Percentiles rank a stretch among this genome's conserved stretches.
phyloP scores from a whole-genome alignment of 2,329 filamentous ascomycete genomes.

The Canariomyces notabilis region DNA sequence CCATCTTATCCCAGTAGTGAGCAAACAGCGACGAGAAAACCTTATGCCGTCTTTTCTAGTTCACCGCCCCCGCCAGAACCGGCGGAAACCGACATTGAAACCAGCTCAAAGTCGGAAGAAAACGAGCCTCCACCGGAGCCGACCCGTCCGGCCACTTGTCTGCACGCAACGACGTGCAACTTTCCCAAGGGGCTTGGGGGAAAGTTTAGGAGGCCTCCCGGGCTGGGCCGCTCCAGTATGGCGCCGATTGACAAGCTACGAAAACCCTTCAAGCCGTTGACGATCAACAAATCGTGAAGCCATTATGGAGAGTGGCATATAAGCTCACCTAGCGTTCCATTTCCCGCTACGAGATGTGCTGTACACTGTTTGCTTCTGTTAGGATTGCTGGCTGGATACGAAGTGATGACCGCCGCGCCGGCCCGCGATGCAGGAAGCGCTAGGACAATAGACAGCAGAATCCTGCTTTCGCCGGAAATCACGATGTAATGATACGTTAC shows the following conservation, averaged over 20 bases:
- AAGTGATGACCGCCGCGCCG: too few species aligned
- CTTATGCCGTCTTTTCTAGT: constrained; percentile 56
- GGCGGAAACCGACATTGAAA: constrained; percentile 14
- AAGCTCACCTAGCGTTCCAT: too few species aligned
- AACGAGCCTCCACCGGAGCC: constrained; percentile 30
- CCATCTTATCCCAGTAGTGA: constrained; percentile 28
- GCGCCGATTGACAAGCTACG: constrained; percentile 46
- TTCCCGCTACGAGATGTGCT: too few species aligned
- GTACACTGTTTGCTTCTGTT: too few species aligned
- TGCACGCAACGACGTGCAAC: constrained; percentile 49
- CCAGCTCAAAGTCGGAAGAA: constrained; percentile 26
- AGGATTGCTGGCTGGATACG: too few species aligned
- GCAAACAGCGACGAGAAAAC: constrained; percentile 32
- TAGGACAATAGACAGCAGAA: too few species aligned
- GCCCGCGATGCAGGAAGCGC: too few species aligned
- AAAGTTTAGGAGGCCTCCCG: constrained; percentile 40
- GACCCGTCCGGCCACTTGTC: constrained; percentile 38
- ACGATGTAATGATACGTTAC: too few species aligned
- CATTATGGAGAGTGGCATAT: too few species aligned
- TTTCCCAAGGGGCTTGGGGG: constrained; percentile 29
- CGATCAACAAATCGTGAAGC: constrained; percentile 35
- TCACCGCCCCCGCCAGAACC: constrained; percentile 37
- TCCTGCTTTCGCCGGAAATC: too few species aligned
- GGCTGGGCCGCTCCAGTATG: constrained; percentile 38
- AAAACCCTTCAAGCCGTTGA: constrained; percentile 54